A percentile compares a stretch with the other conserved stretches of the same genome.
These are phyloP conservation scores for Leishmania aethiopica DNA, from an alignment of 208 protist genomes.

Conservation along the genomic window DNA sequence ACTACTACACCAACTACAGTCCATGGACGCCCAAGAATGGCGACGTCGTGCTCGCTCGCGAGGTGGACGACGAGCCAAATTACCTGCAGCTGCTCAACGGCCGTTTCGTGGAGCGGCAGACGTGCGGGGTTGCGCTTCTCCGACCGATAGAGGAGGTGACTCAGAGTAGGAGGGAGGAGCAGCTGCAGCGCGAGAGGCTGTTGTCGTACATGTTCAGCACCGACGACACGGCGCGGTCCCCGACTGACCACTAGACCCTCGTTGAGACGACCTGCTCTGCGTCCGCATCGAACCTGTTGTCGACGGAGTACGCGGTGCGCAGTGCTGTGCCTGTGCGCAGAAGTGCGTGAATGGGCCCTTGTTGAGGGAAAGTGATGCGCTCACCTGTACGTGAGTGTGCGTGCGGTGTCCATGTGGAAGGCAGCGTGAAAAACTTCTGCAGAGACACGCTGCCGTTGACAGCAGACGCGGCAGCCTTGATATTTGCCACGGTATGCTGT, in stretches of 20 bases:
- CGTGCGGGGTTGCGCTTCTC: slow-evolving; percentile 73
- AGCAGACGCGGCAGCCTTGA: background rate
- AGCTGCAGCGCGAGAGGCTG: slow-evolving; percentile 15
- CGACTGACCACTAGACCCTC: background rate
- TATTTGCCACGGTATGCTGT: background rate
- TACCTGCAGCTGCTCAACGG: slow-evolving; percentile 86
- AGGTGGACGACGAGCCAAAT: slow-evolving; percentile 61
- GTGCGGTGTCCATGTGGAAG: background rate
- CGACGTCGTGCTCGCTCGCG: slow-evolving; percentile 77
- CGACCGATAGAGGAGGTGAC: slow-evolving; percentile 62
- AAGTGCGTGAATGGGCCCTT: background rate
- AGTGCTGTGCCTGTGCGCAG: background rate
- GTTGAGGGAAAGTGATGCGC: background rate
- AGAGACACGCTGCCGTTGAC: background rate
- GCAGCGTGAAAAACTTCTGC: background rate
- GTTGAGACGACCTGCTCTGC: background rate
- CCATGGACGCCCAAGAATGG: slow-evolving; percentile 87
- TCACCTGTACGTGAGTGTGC: background rate
- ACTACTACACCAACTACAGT: slow-evolving; percentile 84
- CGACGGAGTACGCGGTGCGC: background rate
- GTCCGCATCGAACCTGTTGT: no score
- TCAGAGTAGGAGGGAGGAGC: slow-evolving; percentile 17
- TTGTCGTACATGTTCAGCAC: slow-evolving; percentile 1
- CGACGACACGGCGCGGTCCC: background rate
- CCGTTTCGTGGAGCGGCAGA: slow-evolving; percentile 79